Percentiles rank a stretch among this genome's conserved stretches.
These are phyloP conservation scores for Scenedesmus sp. DNA, from an alignment of 163 green algal species.

Conservation along the genomic window DNA sequence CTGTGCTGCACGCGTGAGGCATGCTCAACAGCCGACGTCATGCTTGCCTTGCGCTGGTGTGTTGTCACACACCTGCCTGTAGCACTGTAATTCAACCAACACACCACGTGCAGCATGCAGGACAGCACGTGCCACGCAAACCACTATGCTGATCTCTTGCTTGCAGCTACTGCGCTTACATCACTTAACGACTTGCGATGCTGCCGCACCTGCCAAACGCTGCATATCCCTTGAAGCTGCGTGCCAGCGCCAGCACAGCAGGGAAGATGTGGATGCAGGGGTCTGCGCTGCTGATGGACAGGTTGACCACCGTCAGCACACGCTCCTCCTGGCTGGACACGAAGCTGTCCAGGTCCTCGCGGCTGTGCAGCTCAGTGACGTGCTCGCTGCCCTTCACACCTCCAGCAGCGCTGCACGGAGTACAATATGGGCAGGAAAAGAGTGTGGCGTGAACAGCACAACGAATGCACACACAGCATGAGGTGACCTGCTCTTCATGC, in stretches of 20 bases:
- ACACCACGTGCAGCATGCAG: not conserved
- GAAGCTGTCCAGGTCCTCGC: slow-evolving; percentile 63
- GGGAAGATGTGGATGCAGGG: slow-evolving; percentile 75
- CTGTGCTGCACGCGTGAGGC: not conserved
- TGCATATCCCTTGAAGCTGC: slow-evolving; percentile 83
- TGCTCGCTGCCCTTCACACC: slow-evolving; percentile 71
- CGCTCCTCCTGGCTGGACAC: slow-evolving; percentile 46
- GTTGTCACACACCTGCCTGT: not conserved
- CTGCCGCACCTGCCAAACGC: slow-evolving; percentile 73
- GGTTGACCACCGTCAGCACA: slow-evolving; percentile 77
- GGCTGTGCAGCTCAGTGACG: slow-evolving; percentile 73
- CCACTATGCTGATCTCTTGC: not conserved
- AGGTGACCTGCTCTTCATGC: too few relatives aligned
- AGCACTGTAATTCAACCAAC: not conserved
- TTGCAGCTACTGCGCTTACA: not conserved
- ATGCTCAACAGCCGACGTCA: too few relatives aligned
- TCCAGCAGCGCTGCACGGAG: slow-evolving; percentile 61
- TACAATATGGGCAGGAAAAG: too few relatives aligned
- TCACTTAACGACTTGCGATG: too few relatives aligned
- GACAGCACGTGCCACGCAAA: not conserved
- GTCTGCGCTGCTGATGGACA: slow-evolving; percentile 70
- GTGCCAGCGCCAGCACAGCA: slow-evolving; percentile 80
- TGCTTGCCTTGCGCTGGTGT: not conserved
- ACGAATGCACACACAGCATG: not conserved
- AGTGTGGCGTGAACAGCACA: not conserved